Evolutionary conservation across 169 alveolate genomes (phyloP).

Genomic region (Eimeria falciformis): DNA sequence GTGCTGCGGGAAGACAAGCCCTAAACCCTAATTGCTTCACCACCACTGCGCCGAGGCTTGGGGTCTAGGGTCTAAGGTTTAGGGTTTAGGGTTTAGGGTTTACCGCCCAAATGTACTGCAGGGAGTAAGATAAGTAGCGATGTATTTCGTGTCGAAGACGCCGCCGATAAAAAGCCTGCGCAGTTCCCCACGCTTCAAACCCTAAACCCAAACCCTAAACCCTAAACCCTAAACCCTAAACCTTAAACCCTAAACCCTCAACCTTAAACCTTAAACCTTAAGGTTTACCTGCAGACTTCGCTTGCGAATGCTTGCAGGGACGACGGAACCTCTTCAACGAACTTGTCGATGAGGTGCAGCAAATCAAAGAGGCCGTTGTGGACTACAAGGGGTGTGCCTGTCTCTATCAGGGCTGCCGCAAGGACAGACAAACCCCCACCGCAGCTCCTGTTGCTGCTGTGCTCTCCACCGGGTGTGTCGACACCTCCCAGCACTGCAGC

Average conservation of each 20-base stretch:
- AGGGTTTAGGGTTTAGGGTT: conserved; percentile 36
- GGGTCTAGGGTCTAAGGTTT: conserved; percentile 8
- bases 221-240: neutral
- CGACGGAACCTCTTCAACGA: conserved; percentile 81
- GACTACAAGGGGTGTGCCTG: conserved; percentile 82
- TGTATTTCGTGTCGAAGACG: conserved; percentile 82
- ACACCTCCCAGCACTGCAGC: too few species aligned
- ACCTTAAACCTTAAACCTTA: neutral
- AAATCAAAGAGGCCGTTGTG: conserved; percentile 85
- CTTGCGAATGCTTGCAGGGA: conserved; percentile 73
- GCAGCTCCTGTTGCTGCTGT: conserved; percentile 28
- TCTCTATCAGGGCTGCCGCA: conserved; percentile 77
- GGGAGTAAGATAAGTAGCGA: conserved; percentile 72
- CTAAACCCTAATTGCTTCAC: neutral
- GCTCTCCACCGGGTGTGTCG: too few species aligned
- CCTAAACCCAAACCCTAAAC: conserved; percentile 16
- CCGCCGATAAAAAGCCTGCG: conserved; percentile 82
- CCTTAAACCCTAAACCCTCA: neutral
- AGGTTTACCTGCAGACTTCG: conserved; percentile 24
- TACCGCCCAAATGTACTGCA: conserved; percentile 38
- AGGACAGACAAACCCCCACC: conserved; percentile 78
- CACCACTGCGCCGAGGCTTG: neutral
- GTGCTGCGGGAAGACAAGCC: neutral
- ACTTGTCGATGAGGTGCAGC: conserved; percentile 82
- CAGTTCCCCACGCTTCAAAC: neutral